A percentile compares a stretch with the other conserved stretches of the same genome.
Evolutionary conservation across 306 rosid species (phyloP).

Genomic region (Begonia fuchsioides): DNA sequence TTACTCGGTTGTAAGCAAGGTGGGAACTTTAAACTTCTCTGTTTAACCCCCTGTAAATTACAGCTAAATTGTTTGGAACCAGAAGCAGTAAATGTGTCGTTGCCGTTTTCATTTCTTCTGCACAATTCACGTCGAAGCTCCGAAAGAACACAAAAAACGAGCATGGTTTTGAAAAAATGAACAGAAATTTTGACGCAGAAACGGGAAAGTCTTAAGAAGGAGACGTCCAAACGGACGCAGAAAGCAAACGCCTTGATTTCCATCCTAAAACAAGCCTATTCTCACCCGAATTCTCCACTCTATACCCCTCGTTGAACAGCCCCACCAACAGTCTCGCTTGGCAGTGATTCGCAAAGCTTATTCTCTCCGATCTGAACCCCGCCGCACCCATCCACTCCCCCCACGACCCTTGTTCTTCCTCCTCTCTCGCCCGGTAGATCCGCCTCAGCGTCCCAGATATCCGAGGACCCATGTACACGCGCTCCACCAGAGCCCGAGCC

Average conservation of each 20-base stretch:
- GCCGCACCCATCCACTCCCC: constrained; percentile 40
- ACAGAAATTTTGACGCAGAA: background rate
- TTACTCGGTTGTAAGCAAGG: too few relatives aligned
- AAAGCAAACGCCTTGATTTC: constrained; percentile 60
- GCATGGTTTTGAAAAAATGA: background rate
- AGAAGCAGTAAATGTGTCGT: background rate
- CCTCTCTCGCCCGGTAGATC: constrained; percentile 21
- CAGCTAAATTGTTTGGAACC: too few relatives aligned
- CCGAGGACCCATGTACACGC: constrained; percentile 58
- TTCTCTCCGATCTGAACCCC: constrained; percentile 25
- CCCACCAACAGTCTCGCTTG: constrained; percentile 66
- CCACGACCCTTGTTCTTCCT: constrained; percentile 28
- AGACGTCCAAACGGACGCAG: constrained; percentile 58
- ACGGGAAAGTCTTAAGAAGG: constrained; percentile 3
- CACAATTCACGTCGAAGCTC: background rate
- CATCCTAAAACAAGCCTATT: constrained; percentile 61
- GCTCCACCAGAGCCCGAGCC: constrained; percentile 60
- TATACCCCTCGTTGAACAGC: constrained; percentile 66
- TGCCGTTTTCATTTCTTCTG: too few relatives aligned
- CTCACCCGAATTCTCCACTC: constrained; percentile 34
- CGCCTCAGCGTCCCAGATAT: constrained; percentile 41
- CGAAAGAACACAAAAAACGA: background rate
- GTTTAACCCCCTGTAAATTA: too few relatives aligned
- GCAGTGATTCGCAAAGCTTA: constrained; percentile 63
- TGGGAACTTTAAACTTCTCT: too few relatives aligned